These are phyloP conservation scores for Aureobasidium sp. DNA, from an alignment of 2,329 filamentous ascomycete genomes.

Conservation along the genomic window DNA sequence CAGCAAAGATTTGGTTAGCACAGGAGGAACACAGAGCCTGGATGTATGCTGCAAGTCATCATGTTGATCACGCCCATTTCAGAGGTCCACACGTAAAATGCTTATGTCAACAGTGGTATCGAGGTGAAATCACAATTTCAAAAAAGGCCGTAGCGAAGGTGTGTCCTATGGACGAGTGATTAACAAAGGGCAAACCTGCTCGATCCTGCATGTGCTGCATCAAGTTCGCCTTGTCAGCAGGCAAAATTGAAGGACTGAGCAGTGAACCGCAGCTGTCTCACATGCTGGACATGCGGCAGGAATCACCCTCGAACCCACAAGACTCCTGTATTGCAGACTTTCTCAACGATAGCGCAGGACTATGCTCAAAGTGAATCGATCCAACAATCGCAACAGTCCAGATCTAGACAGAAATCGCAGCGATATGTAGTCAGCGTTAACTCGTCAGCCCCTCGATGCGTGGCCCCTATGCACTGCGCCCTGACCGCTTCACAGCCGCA, in stretches of 20 bases:
- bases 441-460: neutral
- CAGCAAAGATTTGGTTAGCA: neutral
- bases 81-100: neutral
- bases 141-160: neutral
- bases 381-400: neutral
- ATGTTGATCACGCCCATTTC: neutral
- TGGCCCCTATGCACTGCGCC: neutral
- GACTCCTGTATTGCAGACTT: neutral
- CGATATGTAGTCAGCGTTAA: neutral
- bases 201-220: neutral
- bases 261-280: neutral
- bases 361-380: neutral
- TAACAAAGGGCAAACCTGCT: neutral
- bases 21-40: neutral
- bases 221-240: neutral
- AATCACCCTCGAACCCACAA: neutral
- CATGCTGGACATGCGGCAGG: neutral
- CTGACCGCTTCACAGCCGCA: slow-evolving; percentile 4
- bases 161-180: neutral
- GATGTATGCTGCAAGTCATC: neutral
- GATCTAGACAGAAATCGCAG: neutral
- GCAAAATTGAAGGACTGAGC: neutral
- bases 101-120: neutral
- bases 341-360: neutral
- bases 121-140: neutral